Base-by-base conservation (phyloP, 768 basidiomycete species). In the Sporobolomyces pararoseus region DNA sequence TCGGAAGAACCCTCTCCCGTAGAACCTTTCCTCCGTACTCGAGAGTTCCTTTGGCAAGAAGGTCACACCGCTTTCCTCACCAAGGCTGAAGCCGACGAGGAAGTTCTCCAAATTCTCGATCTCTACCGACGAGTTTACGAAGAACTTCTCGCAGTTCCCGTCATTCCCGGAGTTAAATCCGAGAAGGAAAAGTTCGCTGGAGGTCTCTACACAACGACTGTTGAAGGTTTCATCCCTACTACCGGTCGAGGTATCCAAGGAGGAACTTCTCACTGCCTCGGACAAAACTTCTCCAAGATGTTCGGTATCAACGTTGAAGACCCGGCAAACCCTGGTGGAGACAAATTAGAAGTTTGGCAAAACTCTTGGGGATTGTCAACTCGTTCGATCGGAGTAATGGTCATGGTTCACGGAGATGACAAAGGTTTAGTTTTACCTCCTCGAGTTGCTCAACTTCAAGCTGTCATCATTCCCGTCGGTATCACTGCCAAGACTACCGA, bases 41-140 rank as follows among this genome's bases (percentile, higher is more conserved):
- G 96, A 78, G 96, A 99, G 82, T 99, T 97, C 85, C 83, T 99
- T n/a, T 99, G 96, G 96, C 96, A 99, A 82, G 96, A 99, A 81
- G 96, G 96, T 44, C 96, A 99, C 82, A 98, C 96, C 13, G 95
- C 96, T 4, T 87, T 89, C 80, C 84, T 94, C 51, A 90, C 89
- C 74, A 89, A 94, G 80, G 78, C 82, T 5, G 95, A 97, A 79
- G 95, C 95, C 31, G 96, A 91, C 77, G 82, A 81, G 59, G 96
- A 98, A 81, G 96, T 98, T 21, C 86, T 84, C 25, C 85, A 95
- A 66, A 98, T 99, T 76, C 88, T 99, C 76, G 93, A 96, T 65
- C 87, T 97, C 71, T 99, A 99, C 82, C 88, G 90, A 39, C 88
- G 87, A 66, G 90, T 98, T 12, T 99, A 93, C 81, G 91, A 95